A percentile compares a stretch with the other conserved stretches of the same genome.
Evolutionary conservation across 192 early-diverging fungal genomes (phyloP).

Genomic region (Entomortierella beljakovae): DNA sequence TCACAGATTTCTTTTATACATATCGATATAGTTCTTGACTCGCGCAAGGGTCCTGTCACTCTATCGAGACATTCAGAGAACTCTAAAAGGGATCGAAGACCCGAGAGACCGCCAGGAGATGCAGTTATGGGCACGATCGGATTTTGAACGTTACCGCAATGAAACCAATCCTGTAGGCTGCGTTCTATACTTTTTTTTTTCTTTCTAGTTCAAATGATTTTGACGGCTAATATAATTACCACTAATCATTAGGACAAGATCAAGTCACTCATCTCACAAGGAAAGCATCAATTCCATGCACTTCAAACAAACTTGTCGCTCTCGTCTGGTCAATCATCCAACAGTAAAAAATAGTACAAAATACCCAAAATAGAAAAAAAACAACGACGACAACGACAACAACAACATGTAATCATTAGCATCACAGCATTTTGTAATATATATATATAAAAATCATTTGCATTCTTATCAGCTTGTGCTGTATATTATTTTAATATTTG

Average conservation of each 20-base stretch:
- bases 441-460: neutral
- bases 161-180: slow-evolving; percentile 42
- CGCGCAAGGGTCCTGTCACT: slow-evolving; percentile 42
- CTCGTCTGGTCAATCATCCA: slow-evolving; percentile 18
- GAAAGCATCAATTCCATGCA: slow-evolving; percentile 50
- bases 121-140: slow-evolving; percentile 43
- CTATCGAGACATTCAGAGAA: slow-evolving; percentile 46
- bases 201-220: neutral
- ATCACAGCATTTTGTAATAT: neutral
- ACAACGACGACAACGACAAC: neutral
- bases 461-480: neutral
- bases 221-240: neutral
- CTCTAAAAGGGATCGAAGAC: slow-evolving; percentile 37
- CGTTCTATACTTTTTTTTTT: neutral
- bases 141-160: slow-evolving; percentile 49
- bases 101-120: slow-evolving; percentile 42
- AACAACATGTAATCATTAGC: neutral
- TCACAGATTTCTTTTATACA: neutral
- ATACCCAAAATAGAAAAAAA: neutral
- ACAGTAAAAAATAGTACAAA: slow-evolving; percentile 24
- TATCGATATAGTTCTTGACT: slow-evolving; percentile 36
- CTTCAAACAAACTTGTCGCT: slow-evolving; percentile 45
- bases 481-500: neutral
- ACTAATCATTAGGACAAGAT: slow-evolving; percentile 33
- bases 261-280: slow-evolving; percentile 50